Evolutionary conservation across 768 basidiomycete species (phyloP).

Genomic region (Leccinum longicurvipes): DNA sequence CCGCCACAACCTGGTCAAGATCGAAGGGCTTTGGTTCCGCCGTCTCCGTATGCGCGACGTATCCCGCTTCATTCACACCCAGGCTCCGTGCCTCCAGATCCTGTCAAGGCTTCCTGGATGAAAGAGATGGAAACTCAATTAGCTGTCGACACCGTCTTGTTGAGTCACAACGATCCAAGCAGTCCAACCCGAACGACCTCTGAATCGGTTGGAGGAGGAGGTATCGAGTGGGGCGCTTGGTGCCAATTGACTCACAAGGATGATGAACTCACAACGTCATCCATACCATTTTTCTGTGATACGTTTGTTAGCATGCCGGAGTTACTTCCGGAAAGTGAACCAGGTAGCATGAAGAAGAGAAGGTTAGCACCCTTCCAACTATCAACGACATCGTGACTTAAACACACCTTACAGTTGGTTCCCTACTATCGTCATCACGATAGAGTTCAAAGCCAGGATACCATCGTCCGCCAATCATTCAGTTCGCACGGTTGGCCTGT

Average conservation of each 20-base stretch:
- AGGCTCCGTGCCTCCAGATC: conserved; percentile 31
- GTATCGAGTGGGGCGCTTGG: conserved; percentile 60
- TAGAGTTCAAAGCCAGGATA: conserved; percentile 64
- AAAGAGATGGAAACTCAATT: conserved; percentile 35
- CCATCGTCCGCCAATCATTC: conserved; percentile 44
- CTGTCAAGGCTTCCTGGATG: conserved; percentile 30
- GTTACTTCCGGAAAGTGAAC: conserved; percentile 47
- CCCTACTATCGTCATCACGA: conserved; percentile 56
- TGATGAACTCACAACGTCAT: conserved; percentile 45
- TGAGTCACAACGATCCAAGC: conserved; percentile 36
- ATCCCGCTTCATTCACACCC: conserved; percentile 56
- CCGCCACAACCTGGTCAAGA: conserved; percentile 23
- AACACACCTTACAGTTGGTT: conserved; percentile 44
- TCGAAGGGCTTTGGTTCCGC: conserved; percentile 37
- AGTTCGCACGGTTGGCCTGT: conserved; percentile 54
- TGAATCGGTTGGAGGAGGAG: conserved; percentile 48
- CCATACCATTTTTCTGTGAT: conserved; percentile 58
- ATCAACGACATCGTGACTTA: neutral
- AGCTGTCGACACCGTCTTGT: conserved; percentile 41
- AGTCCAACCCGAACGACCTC: conserved; percentile 37
- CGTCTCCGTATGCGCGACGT: conserved; percentile 59
- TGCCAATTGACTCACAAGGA: conserved; percentile 40
- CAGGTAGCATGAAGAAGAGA: conserved; percentile 21
- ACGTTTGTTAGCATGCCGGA: conserved; percentile 43
- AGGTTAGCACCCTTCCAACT: conserved; percentile 12